A percentile compares a stretch with the other conserved stretches of the same genome.
phyloP scores from a whole-genome alignment of 805 yeast species.

The Ogataea zsoltii region DNA sequence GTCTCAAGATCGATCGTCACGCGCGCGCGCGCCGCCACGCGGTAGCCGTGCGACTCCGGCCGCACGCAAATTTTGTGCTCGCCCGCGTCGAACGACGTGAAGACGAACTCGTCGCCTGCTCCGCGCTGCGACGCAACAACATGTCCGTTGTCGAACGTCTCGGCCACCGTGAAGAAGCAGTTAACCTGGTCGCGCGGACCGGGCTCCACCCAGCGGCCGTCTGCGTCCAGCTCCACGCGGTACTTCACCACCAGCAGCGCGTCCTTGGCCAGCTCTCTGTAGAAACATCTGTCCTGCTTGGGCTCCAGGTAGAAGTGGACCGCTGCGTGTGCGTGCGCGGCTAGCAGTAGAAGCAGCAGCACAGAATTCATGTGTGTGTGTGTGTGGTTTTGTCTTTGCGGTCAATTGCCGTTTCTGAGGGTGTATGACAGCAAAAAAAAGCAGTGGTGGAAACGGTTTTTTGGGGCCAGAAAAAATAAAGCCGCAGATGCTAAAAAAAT shows the following conservation, averaged over 20 bases:
- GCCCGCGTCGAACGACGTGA: conserved; percentile 80
- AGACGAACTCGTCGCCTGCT: conserved; percentile 62
- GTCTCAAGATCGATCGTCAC: conserved; percentile 67
- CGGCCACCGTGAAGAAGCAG: conserved; percentile 38
- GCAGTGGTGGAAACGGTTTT: too few species aligned
- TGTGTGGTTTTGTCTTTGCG: too few species aligned
- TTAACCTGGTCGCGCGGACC: conserved; percentile 12
- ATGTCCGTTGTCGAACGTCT: conserved; percentile 81
- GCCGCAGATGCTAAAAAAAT: too few species aligned
- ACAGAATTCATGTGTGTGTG: conserved; percentile 1
- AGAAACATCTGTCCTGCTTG: conserved; percentile 55
- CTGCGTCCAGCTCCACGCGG: conserved; percentile 41
- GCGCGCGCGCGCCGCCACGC: conserved; percentile 53
- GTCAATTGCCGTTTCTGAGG: too few species aligned
- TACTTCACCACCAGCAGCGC: conserved; percentile 52
- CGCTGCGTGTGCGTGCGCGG: conserved; percentile 6
- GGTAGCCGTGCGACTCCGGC: conserved; percentile 36
- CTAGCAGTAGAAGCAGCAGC: background rate
- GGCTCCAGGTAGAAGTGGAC: conserved; percentile 55
- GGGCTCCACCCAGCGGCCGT: conserved; percentile 3
- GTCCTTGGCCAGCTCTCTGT: conserved; percentile 52
- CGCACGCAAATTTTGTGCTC: conserved; percentile 80
- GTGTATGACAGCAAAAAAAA: too few species aligned
- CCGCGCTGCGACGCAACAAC: conserved; percentile 71
- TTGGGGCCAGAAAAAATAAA: too few species aligned